phyloP scores from a whole-genome alignment of 176 grass and related monocot species.

The Elymus sibiricus region DNA sequence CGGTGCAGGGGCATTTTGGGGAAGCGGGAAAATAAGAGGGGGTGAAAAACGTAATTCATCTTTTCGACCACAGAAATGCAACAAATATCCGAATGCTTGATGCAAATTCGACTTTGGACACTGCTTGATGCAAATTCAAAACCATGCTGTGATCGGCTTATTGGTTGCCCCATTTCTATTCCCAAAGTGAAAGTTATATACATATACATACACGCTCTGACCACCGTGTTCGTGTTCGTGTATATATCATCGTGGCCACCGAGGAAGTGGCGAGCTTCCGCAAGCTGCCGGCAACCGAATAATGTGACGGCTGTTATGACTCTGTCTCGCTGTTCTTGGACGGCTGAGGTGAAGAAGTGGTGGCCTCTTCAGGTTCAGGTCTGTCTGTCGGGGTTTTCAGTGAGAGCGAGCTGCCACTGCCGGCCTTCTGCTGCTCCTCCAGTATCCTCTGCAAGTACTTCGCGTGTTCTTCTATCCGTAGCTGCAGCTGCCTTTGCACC shows the following conservation, averaged over 20 bases:
- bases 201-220: neutral
- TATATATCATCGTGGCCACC: neutral
- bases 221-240: neutral
- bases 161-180: slow-evolving; percentile 3
- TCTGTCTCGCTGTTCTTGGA: slow-evolving; percentile 36
- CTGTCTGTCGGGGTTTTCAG: slow-evolving; percentile 25
- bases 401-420: slow-evolving; percentile 36
- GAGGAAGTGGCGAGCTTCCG: neutral
- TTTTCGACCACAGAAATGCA: neutral
- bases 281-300: neutral
- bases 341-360: neutral
- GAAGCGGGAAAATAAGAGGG: neutral
- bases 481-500: slow-evolving; percentile 82
- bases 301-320: neutral
- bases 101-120: neutral
- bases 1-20: neutral
- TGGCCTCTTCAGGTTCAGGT: neutral
- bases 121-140: neutral
- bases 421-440: slow-evolving; percentile 76
- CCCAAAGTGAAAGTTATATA: slow-evolving; percentile 27
- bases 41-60: neutral
- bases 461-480: slow-evolving; percentile 89
- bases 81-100: neutral
- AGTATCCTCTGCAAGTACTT: slow-evolving; percentile 92
- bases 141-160: neutral